phyloP scores from a whole-genome alignment of 2,329 filamentous ascomycete species.

The Dactylella cylindrospora region DNA sequence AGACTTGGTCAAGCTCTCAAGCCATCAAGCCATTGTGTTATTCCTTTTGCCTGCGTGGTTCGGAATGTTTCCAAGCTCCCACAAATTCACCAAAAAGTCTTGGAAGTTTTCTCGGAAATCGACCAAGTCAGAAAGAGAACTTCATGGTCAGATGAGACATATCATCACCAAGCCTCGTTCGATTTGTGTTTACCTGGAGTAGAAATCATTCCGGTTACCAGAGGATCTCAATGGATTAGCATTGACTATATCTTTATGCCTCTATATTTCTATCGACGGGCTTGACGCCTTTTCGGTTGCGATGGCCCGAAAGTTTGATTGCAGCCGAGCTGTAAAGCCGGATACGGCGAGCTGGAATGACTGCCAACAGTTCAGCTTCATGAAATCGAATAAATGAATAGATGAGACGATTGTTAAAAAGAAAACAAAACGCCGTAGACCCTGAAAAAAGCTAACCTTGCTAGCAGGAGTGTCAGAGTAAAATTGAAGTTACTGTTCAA shows the following conservation, averaged over 20 bases:
- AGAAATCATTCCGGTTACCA: too few relatives aligned
- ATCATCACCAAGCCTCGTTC: slow-evolving; percentile 18
- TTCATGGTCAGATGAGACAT: slow-evolving; percentile 33
- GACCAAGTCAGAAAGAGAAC: slow-evolving; percentile 9
- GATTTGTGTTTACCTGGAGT: background rate
- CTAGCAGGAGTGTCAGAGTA: too few relatives aligned
- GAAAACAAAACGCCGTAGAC: too few relatives aligned
- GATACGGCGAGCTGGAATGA: background rate
- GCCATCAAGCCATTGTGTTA: background rate
- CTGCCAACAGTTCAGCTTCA: slow-evolving; percentile 4
- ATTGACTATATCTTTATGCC: too few relatives aligned
- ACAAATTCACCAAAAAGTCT: slow-evolving; percentile 11
- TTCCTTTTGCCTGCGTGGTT: slow-evolving; percentile 22
- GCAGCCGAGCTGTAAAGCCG: too few relatives aligned
- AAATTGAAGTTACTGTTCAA: too few relatives aligned
- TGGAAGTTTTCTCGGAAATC: slow-evolving; percentile 27
- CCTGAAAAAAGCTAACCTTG: too few relatives aligned
- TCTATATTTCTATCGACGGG: too few relatives aligned
- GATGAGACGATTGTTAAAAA: too few relatives aligned
- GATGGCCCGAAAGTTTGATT: slow-evolving; percentile 15
- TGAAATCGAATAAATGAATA: slow-evolving; percentile 2
- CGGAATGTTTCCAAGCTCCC: slow-evolving; percentile 17
- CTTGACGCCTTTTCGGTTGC: too few relatives aligned
- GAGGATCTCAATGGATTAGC: too few relatives aligned
- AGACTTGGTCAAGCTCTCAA: too few relatives aligned